A percentile compares a stretch with the other conserved stretches of the same genome.
phyloP scores from a whole-genome alignment of 306 rosid genomes.

The Hippophae tibetana region DNA sequence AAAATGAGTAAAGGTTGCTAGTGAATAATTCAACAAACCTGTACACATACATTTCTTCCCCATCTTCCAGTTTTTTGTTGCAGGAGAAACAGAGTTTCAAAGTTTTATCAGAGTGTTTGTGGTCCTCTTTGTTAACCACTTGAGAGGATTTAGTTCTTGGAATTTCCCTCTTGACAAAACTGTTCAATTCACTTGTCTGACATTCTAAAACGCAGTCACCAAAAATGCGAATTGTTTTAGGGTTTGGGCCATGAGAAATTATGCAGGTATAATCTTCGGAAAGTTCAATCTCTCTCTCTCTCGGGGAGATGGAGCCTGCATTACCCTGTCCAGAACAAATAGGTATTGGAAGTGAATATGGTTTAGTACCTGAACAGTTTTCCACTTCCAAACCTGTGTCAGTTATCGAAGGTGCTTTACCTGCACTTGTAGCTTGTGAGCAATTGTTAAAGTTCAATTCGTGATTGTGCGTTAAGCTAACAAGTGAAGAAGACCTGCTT shows the following conservation, averaged over 20 bases:
- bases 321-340: conserved; percentile 34
- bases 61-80: conserved; percentile 46
- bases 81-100: conserved; percentile 40
- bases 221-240: conserved; percentile 66
- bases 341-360: conserved; percentile 59
- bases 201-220: conserved; percentile 85
- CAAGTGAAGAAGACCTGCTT: conserved; percentile 20
- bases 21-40: conserved; percentile 39
- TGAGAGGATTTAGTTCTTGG: conserved; percentile 26
- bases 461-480: conserved; percentile 20
- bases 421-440: conserved; percentile 21
- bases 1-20: not conserved
- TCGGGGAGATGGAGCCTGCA: conserved; percentile 42
- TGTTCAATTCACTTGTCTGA: conserved; percentile 40
- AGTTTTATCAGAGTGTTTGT: conserved; percentile 18
- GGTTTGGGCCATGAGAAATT: conserved; percentile 91
- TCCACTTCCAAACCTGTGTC: conserved; percentile 21
- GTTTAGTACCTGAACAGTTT: conserved; percentile 26
- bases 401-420: conserved; percentile 20
- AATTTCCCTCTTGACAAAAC: conserved; percentile 40
- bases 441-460: conserved; percentile 21
- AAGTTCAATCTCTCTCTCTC: conserved; percentile 66
- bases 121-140: conserved; percentile 17
- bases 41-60: conserved; percentile 30
- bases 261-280: conserved; percentile 92